These are phyloP conservation scores for Naganishia albida DNA, from an alignment of 1,284 basidiomycete species.

Conservation along the genomic window DNA sequence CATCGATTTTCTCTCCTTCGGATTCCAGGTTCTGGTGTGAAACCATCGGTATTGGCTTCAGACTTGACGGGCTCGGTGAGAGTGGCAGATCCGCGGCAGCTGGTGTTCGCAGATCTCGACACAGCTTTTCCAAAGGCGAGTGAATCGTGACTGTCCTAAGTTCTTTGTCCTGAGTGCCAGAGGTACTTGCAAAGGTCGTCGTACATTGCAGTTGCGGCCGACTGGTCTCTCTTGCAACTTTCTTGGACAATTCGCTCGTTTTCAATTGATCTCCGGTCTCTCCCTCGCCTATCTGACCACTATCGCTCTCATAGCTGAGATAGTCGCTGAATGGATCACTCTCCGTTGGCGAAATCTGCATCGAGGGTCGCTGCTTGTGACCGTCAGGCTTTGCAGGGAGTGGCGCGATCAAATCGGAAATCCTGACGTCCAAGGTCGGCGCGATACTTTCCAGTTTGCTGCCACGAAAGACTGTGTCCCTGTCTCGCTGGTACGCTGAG, in stretches of 20 bases:
- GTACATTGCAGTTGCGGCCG: neutral
- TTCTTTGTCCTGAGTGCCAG: neutral
- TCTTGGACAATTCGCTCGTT: neutral
- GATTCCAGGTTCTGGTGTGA: no score
- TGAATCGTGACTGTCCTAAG: neutral
- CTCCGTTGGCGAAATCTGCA: neutral
- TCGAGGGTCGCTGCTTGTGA: neutral
- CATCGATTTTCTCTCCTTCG: no score
- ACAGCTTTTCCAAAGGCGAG: constrained; percentile 13
- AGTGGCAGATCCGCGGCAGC: constrained; percentile 7
- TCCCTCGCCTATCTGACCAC: neutral
- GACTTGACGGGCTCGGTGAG: neutral
- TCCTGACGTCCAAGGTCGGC: constrained; percentile 3
- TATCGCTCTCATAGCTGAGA: constrained; percentile 23
- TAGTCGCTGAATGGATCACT: constrained; percentile 27
- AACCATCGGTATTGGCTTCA: neutral
- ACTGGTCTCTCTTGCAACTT: no score
- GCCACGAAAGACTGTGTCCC: constrained; percentile 19
- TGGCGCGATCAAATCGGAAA: constrained; percentile 2
- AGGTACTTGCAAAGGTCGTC: neutral
- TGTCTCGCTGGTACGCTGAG: constrained; percentile 20
- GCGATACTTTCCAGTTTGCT: constrained; percentile 11
- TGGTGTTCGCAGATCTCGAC: constrained; percentile 1
- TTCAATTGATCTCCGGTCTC: neutral
- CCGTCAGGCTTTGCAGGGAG: neutral